Conservation (phyloP, 2,329 filamentous ascomycete genomes). For the Neopestalotiopsis sp. region DNA sequence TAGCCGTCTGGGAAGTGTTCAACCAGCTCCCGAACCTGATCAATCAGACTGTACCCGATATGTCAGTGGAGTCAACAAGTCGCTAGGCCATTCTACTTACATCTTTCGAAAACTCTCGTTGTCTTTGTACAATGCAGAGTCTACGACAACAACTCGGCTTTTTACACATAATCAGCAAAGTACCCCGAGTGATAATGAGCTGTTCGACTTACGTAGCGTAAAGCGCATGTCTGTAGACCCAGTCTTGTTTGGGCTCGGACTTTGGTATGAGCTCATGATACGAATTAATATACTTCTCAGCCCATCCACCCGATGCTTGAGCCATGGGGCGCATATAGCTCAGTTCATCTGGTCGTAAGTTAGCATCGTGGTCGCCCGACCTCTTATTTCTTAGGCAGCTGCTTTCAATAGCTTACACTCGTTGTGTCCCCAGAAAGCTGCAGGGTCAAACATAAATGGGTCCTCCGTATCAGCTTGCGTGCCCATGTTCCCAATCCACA, state of each 20-base stretch:
- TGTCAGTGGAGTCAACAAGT: neutral
- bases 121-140: neutral
- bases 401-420: slow-evolving; percentile 24
- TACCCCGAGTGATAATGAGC: neutral
- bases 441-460: slow-evolving; percentile 32
- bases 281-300: neutral
- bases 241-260: neutral
- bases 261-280: neutral
- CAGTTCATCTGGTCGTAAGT: neutral
- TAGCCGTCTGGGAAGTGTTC: neutral
- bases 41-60: neutral
- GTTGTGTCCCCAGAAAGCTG: slow-evolving; percentile 34
- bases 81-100: neutral
- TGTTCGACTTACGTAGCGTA: neutral
- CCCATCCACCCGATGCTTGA: neutral
- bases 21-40: neutral
- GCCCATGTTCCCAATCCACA: slow-evolving; percentile 34
- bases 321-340: neutral
- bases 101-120: neutral
- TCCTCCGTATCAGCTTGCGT: slow-evolving; percentile 25
- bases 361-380: neutral
- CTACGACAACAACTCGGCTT: neutral
- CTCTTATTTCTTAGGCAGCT: neutral
- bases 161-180: neutral
- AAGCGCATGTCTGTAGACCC: neutral